A percentile compares a stretch with the other conserved stretches of the same genome.
Conservation (phyloP, 768 basidiomycete genomes). For the Russula brevipes region DNA sequence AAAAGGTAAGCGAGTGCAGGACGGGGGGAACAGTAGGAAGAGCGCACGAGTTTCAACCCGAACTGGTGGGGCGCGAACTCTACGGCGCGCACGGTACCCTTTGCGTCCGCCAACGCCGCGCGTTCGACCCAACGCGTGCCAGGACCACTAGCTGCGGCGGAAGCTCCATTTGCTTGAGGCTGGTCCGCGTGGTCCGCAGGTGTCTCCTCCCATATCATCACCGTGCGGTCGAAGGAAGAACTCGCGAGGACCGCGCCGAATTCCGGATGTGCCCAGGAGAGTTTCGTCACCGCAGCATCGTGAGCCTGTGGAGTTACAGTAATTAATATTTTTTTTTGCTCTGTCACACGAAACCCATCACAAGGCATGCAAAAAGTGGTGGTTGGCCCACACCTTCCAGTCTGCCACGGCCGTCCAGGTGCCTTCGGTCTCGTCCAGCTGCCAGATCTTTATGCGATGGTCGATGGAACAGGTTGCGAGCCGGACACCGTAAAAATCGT, state of each 20-base stretch:
- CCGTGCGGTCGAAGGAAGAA: constrained; percentile 83
- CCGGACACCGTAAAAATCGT: constrained; percentile 84
- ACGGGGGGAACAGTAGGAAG: constrained; percentile 10
- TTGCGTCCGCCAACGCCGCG: constrained; percentile 72
- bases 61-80: constrained; percentile 87
- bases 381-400: constrained; percentile 65
- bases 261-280: constrained; percentile 91
- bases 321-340: neutral
- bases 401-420: constrained; percentile 79
- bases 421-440: constrained; percentile 63
- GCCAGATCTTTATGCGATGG: constrained; percentile 87
- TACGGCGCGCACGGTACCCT: constrained; percentile 78
- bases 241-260: constrained; percentile 86
- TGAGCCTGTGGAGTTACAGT: constrained; percentile 62
- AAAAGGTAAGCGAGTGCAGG: neutral
- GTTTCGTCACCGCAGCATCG: constrained; percentile 78
- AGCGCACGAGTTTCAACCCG: constrained; percentile 77
- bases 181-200: constrained; percentile 30
- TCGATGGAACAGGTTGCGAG: constrained; percentile 80
- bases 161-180: constrained; percentile 29
- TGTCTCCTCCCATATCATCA: constrained; percentile 86
- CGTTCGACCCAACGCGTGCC: constrained; percentile 62
- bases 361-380: neutral
- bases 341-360: constrained; percentile 4
- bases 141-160: constrained; percentile 19